phyloP scores from a whole-genome alignment of 2,329 filamentous ascomycete genomes.

The Sordariomycetes sp. region DNA sequence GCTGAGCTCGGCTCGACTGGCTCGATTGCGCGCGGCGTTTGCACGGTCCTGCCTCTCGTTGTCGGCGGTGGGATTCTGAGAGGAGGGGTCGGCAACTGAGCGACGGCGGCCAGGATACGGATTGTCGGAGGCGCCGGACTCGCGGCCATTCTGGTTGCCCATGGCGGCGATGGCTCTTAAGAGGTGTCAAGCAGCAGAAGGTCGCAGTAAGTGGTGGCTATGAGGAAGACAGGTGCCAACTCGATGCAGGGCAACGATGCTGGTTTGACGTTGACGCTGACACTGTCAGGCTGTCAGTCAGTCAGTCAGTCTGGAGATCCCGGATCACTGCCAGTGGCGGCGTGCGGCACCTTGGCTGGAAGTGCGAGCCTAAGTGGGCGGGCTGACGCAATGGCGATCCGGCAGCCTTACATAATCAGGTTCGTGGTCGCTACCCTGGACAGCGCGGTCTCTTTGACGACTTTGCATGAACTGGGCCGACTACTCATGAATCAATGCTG shows the following conservation, averaged over 20 bases:
- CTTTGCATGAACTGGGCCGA: too few species aligned
- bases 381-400: conserved; percentile 2
- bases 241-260: background rate
- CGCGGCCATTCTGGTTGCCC: conserved; percentile 3
- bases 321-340: too few species aligned
- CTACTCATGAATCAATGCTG: too few species aligned
- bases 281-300: too few species aligned
- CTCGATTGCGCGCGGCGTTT: conserved; percentile 11
- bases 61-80: conserved; percentile 1
- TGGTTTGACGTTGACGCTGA: background rate
- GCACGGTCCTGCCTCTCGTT: background rate
- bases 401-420: too few species aligned
- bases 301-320: too few species aligned
- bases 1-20: conserved; percentile 35
- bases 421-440: too few species aligned
- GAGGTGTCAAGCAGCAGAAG: background rate
- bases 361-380: background rate
- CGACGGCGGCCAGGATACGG: conserved; percentile 2
- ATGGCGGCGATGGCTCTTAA: background rate
- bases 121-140: conserved; percentile 4
- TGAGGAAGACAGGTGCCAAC: background rate
- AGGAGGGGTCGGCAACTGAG: conserved; percentile 2
- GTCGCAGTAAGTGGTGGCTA: background rate
- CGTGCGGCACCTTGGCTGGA: too few species aligned
- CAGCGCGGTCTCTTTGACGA: too few species aligned